phyloP scores from a whole-genome alignment of 2,329 filamentous ascomycete species.

The Monilinia fructigena region DNA sequence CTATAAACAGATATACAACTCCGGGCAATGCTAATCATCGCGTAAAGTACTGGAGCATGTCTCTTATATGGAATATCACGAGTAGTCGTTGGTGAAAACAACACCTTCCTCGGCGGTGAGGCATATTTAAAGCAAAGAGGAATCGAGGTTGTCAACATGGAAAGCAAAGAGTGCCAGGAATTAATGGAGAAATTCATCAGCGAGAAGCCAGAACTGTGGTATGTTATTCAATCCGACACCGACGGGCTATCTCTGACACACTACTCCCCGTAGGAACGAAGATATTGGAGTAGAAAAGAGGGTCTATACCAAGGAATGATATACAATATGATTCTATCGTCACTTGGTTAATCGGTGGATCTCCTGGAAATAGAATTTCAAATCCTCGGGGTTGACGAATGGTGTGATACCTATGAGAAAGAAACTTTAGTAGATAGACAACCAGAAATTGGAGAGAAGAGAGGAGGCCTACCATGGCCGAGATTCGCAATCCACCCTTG shows the following conservation, averaged over 20 bases:
- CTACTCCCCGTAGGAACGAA: slow-evolving; percentile 50
- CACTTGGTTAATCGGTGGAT: slow-evolving; percentile 65
- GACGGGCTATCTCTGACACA: slow-evolving; percentile 1
- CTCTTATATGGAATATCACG: slow-evolving; percentile 71
- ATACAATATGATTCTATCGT: neutral
- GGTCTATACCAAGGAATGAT: slow-evolving; percentile 43
- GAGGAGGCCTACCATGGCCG: slow-evolving; percentile 72
- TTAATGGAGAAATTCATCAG: slow-evolving; percentile 72
- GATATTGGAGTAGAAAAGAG: slow-evolving; percentile 54
- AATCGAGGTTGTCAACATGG: slow-evolving; percentile 70
- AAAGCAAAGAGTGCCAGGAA: slow-evolving; percentile 62
- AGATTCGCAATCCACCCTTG: slow-evolving; percentile 97
- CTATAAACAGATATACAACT: neutral
- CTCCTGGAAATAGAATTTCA: slow-evolving; percentile 93
- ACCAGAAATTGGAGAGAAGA: slow-evolving; percentile 1
- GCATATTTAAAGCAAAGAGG: slow-evolving; percentile 65
- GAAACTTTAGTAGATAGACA: slow-evolving; percentile 29
- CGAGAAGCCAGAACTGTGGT: slow-evolving; percentile 70
- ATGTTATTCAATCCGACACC: slow-evolving; percentile 38
- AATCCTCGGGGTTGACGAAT: slow-evolving; percentile 86
- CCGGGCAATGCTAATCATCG: slow-evolving; percentile 11
- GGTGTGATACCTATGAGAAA: slow-evolving; percentile 74
- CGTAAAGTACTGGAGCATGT: slow-evolving; percentile 63
- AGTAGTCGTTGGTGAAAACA: slow-evolving; percentile 77
- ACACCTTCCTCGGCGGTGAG: slow-evolving; percentile 68